Conservation (phyloP, 805 yeast species). For the Hanseniaspora mollemarum region DNA sequence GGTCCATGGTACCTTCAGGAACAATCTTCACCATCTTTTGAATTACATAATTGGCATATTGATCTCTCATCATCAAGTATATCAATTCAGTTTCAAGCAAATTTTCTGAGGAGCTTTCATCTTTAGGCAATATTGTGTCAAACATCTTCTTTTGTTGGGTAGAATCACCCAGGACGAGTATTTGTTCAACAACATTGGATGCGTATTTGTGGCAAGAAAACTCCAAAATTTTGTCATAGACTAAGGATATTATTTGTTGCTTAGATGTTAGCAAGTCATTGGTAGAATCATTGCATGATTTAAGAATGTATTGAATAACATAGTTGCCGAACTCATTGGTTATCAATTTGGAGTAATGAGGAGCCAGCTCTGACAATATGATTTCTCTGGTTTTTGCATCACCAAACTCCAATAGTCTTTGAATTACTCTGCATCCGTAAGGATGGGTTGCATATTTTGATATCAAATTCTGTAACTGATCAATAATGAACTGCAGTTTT, state of each 20-base stretch:
- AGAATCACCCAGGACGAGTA: constrained; percentile 61
- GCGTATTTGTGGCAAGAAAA: constrained; percentile 96
- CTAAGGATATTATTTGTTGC: constrained; percentile 48
- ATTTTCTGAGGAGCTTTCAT: constrained; percentile 33
- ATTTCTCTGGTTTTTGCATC: constrained; percentile 49
- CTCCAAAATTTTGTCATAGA: constrained; percentile 58
- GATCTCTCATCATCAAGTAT: constrained; percentile 92
- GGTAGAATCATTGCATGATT: constrained; percentile 44
- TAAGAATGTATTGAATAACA: constrained; percentile 90
- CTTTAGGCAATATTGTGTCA: constrained; percentile 52
- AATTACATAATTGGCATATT: constrained; percentile 92
- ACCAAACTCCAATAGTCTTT: constrained; percentile 76
- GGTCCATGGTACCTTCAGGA: constrained; percentile 44
- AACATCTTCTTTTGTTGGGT: constrained; percentile 53
- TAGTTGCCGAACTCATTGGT: constrained; percentile 97
- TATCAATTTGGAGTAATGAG: constrained; percentile 60
- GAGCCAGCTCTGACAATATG: constrained; percentile 60
- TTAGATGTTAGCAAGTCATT: constrained; percentile 35
- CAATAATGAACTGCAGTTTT: constrained; percentile 57
- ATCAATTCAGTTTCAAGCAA: constrained; percentile 60
- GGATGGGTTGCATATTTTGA: constrained; percentile 88
- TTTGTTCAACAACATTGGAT: constrained; percentile 91
- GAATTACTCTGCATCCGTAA: constrained; percentile 95
- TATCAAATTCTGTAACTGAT: constrained; percentile 55
- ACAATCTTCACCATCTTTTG: constrained; percentile 85